Evolutionary conservation across 2,329 filamentous ascomycete species (phyloP).

Genomic region (Cladosporium cucumerinum): DNA sequence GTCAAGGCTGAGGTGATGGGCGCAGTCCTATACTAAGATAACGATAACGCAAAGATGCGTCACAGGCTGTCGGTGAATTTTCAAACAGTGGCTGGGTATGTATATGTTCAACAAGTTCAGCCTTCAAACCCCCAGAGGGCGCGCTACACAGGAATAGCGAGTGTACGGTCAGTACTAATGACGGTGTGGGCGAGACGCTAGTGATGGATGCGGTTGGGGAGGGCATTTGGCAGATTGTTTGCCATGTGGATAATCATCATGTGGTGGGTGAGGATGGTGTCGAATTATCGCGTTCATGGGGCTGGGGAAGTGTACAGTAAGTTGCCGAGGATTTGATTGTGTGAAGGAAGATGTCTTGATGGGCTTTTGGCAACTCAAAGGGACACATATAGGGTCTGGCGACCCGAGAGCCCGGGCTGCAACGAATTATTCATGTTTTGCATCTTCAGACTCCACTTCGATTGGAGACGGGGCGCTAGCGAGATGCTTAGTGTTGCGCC

Average conservation of each 20-base stretch:
- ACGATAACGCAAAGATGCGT: too few relatives aligned
- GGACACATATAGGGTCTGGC: not conserved
- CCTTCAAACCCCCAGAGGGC: too few relatives aligned
- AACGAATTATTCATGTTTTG: not conserved
- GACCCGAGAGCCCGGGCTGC: not conserved
- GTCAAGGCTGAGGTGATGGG: not conserved
- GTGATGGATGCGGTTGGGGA: slow-evolving; percentile 27
- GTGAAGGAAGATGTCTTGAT: too few relatives aligned
- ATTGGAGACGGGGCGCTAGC: slow-evolving; percentile 1
- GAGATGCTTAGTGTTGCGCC: not conserved
- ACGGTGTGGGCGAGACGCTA: slow-evolving; percentile 28
- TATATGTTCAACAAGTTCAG: too few relatives aligned
- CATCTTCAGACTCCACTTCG: not conserved
- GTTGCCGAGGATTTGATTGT: not conserved
- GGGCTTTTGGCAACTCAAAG: not conserved
- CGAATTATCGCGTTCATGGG: not conserved
- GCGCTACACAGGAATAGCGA: too few relatives aligned
- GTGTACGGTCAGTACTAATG: slow-evolving; percentile 21
- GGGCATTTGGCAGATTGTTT: slow-evolving; percentile 13
- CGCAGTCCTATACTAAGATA: not conserved
- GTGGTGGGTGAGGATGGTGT: not conserved
- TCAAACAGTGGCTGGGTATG: too few relatives aligned
- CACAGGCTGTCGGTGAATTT: too few relatives aligned
- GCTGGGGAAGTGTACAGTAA: too few relatives aligned
- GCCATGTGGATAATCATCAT: too few relatives aligned